Evolutionary conservation across 495 filamentous ascomycete genomes (phyloP).

Genomic region (Thermothielavioides terrestris): DNA sequence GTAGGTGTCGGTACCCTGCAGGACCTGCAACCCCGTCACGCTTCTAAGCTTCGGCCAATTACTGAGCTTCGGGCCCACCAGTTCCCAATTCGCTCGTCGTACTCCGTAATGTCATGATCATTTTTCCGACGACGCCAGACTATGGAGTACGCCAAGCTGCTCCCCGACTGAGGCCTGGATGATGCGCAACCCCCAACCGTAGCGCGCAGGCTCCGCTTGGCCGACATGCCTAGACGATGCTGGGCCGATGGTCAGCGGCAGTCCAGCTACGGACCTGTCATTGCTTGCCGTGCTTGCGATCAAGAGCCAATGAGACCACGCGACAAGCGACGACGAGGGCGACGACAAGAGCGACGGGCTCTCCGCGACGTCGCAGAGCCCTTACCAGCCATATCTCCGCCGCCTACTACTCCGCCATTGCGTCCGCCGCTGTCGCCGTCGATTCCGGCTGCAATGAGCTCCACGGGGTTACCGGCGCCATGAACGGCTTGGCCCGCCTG

Average conservation of each 20-base stretch:
- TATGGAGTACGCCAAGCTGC: neutral
- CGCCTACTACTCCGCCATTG: slow-evolving; percentile 60
- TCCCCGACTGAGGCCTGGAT: slow-evolving; percentile 1
- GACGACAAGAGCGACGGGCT: neutral
- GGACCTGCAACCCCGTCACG: too few relatives aligned
- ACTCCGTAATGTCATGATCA: too few relatives aligned
- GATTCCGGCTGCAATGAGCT: slow-evolving; percentile 62
- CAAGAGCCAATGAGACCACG: slow-evolving; percentile 33
- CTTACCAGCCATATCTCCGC: slow-evolving; percentile 57
- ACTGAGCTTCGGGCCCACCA: too few relatives aligned
- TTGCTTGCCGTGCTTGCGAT: slow-evolving; percentile 55
- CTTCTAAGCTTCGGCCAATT: too few relatives aligned
- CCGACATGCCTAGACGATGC: slow-evolving; percentile 49
- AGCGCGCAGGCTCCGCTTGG: slow-evolving; percentile 9
- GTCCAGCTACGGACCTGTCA: slow-evolving; percentile 54
- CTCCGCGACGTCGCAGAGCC: slow-evolving; percentile 43
- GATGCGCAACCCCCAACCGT: neutral
- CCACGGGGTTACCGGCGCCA: slow-evolving; percentile 47
- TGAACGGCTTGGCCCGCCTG: slow-evolving; percentile 5
- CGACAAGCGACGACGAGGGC: slow-evolving; percentile 6
- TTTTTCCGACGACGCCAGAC: neutral
- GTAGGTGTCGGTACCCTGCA: neutral
- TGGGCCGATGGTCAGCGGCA: slow-evolving; percentile 61
- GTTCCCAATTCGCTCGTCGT: neutral
- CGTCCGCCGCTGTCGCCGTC: slow-evolving; percentile 59